Base-by-base conservation (phyloP, 495 filamentous ascomycete genomes). In the Tirmania nivea region DNA sequence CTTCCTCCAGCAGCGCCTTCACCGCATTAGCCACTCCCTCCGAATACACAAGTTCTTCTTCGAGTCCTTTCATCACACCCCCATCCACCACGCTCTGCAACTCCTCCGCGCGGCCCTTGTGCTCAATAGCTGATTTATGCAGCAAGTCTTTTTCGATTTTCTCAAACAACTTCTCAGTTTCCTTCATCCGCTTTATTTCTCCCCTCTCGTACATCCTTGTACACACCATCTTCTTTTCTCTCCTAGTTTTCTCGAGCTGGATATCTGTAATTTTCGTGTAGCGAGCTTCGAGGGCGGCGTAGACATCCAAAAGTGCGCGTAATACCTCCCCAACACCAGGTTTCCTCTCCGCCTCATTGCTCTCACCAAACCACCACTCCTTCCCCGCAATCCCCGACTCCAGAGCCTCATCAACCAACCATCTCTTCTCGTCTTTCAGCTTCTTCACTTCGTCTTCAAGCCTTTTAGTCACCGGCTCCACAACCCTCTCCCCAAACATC, bases 81-180 rank as follows among this genome's bases (percentile, higher is more conserved):
- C 64, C 65, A 20, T 67, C 67, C 5, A 66, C 57, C 12, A 61
- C 53, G 8, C 55, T 42, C 49, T 63, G 55, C 11, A 68, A 54
- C 12, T 54, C 52, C 10, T 52, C 54, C 8, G 65, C 60, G 16
- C 68, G 55, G 21, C 1, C 55, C 55, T 17, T 56, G 51, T 25
- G 56, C 48, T 10, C 56, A 53, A 45, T 61, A 60, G n/a, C 17
- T n/a, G 12, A 14, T 35, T 25, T 11, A 51, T 35, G 59, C 35
- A 34, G 52, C 53, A 10, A 52, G 35, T 7, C 68, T 53, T 62
- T 63, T 56, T 70, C 68, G 9, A 63, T 66, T 51, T 63, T 56
- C n/a, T 69, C 68, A 48, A 70, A 69, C 47, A 67, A 62, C 53
- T 63, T 63, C 55, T 69, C 66, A 54, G 68, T 62, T 9, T 52